Evolutionary conservation across 768 basidiomycete genomes (phyloP), one percentile per base, ranked within the genome.

Genomic region (Naematelia encephala): DNA sequence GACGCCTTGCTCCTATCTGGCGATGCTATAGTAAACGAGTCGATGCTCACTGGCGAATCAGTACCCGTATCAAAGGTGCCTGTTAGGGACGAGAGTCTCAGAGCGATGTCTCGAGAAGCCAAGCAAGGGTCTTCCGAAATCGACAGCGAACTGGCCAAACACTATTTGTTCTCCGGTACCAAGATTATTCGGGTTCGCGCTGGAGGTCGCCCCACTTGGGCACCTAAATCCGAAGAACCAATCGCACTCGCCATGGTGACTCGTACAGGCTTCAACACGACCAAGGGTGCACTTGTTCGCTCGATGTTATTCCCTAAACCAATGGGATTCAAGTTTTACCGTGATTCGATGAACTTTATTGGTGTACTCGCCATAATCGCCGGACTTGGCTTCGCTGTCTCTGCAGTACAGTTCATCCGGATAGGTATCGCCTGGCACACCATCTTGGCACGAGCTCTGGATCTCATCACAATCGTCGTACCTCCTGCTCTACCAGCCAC

Each of bases 301-400:
- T 97, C 94, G 0, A 99, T 99, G 94, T 81, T 99, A 14, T 99
- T 93, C 80, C 96, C 96, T 0, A 97, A 96, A 72, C 93, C 94
- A 0, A 92, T 96, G 62, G 94, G 92, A 0, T 99, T 99, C 84
- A 96, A 96, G 76, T 98, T 99, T 79, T 98, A 98, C 63, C 74
- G 76, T 2, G 76, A 78, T 59, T 77, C 78, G 5, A 77, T 78
- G 78, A 73, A 61, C 56, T 99, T 99, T 77, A 96, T 98, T 54
- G 82, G 84, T 21, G 91, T 99, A 4, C 83, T 99, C 13, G 87
- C 90, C 21, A 84, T 89, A n/a, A 86, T 99, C 51, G 96, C 96
- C 12, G 85, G 85, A 12, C 73, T 93, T 22, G 96, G 94, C 1
- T 99, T 99, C 77, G 86, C 88, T 59, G 87, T 86, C 58, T 93